phyloP scores from a whole-genome alignment of 2,329 filamentous ascomycete species.

The Dendryphion nanum region DNA sequence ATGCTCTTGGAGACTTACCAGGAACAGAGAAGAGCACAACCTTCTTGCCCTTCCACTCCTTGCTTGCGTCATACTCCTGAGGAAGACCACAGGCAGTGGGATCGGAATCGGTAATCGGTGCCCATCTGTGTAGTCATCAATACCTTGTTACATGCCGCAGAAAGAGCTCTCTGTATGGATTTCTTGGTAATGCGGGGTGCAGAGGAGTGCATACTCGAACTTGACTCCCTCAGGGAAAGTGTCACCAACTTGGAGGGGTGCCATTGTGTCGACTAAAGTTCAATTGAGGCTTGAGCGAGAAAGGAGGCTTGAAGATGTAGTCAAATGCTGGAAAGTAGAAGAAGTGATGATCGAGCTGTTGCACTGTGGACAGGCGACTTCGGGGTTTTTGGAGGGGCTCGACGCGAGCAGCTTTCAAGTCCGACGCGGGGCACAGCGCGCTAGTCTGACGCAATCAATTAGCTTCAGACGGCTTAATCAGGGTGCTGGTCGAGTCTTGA shows the following conservation, averaged over 20 bases:
- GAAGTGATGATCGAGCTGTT: too few species aligned
- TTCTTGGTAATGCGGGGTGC: background rate
- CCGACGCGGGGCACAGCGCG: too few species aligned
- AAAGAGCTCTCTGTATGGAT: background rate
- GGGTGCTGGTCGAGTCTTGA: too few species aligned
- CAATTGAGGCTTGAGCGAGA: too few species aligned
- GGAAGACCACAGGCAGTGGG: constrained; percentile 78
- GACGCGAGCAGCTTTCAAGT: too few species aligned
- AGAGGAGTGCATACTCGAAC: constrained; percentile 62
- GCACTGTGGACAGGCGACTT: too few species aligned
- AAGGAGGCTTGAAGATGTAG: too few species aligned
- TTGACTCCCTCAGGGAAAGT: constrained; percentile 75
- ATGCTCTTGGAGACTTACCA: constrained; percentile 51
- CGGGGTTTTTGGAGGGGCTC: too few species aligned
- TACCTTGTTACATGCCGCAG: background rate
- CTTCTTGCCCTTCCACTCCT: constrained; percentile 70
- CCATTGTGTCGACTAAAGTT: too few species aligned
- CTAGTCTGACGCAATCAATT: too few species aligned
- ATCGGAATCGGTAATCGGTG: constrained; percentile 70
- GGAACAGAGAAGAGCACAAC: constrained; percentile 69
- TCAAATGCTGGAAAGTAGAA: too few species aligned
- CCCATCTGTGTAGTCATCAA: constrained; percentile 56
- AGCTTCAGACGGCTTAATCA: too few species aligned
- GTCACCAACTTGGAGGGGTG: constrained; percentile 76
- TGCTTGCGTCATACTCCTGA: constrained; percentile 74